Evolutionary conservation across 2,329 filamentous ascomycete genomes (phyloP), one percentile per base, ranked within the genome.

Genomic region (Lecanicillium sp.): DNA sequence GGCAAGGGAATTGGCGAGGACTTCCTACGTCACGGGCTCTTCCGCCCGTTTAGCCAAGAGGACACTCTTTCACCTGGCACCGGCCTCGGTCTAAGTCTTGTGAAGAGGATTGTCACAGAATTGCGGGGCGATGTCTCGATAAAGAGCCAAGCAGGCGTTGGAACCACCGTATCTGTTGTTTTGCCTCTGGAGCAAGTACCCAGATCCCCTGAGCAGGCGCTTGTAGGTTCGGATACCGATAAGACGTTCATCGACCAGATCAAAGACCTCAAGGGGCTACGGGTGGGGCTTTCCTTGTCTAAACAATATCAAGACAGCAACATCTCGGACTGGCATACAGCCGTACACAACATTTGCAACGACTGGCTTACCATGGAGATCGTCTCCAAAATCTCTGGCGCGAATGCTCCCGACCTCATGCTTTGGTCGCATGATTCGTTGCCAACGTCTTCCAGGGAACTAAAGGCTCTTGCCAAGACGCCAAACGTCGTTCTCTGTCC

Each of bases 1-100:
- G 80, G 80, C 2, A 73, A 74, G 44, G 80, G 80, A 8, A 84
- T 84, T 45, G 74, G 71, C 0, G 65, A 72, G 27, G 73, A 80
- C 17, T 84, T 78, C 46, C 60, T 81, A 38, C 67, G 72, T 15
- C 71, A 72, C 12, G 68, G 71, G 13, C 58, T 83, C 0, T 84
- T 77, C 48, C 73, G 72, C 0, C 76, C 78, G 0, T 82, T 82
- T 44, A 61, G 68, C 0, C 80, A 84, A 46, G 80, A 84, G 49
- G 72, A 81, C 40, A 64, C 67, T 0, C 58, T 84, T 14, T 69
- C 74, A 3, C 69, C 71, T 5, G 79, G 79, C 1, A 76, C 75
- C 1, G 79, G 79, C 0, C 59, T 84, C 0, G 80, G 80, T 0
- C 56, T 84, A 29, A 77, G 73, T 13, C 79, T 84, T 11, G 79